These are phyloP conservation scores for Cyclospora cayetanensis DNA, from an alignment of 169 alveolate genomes.

Conservation along the genomic window DNA sequence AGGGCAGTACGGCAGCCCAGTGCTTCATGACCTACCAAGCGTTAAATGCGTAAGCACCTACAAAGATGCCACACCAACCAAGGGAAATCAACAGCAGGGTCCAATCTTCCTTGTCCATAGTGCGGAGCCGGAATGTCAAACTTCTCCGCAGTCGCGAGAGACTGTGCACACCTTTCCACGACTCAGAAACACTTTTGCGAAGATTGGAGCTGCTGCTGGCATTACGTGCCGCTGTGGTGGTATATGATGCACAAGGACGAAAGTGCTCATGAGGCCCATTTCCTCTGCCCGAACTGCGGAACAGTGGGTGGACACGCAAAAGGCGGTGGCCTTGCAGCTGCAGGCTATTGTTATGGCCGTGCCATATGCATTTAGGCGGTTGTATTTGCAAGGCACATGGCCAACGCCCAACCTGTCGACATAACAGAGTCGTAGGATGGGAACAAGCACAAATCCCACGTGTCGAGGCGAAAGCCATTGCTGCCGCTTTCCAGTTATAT, in stretches of 20 bases:
- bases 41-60: constrained; percentile 14
- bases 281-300: neutral
- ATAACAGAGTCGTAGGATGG: too few species aligned
- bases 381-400: too few species aligned
- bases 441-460: too few species aligned
- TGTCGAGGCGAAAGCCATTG: too few species aligned
- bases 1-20: neutral
- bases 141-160: neutral
- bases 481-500: too few species aligned
- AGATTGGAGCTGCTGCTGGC: neutral
- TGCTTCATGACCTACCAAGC: neutral
- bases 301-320: too few species aligned
- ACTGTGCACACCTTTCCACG: neutral
- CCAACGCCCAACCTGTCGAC: too few species aligned
- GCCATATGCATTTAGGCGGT: too few species aligned
- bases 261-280: neutral
- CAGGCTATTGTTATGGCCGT: too few species aligned
- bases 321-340: too few species aligned
- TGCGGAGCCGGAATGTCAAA: neutral
- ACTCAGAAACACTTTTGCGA: neutral
- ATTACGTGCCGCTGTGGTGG: neutral
- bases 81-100: constrained; percentile 22
- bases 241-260: neutral
- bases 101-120: constrained; percentile 39
- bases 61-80: constrained; percentile 49